Evolutionary conservation across 2,329 filamentous ascomycete genomes (phyloP), one percentile per base, ranked within the genome.

Genomic region (Penicillium paneum): DNA sequence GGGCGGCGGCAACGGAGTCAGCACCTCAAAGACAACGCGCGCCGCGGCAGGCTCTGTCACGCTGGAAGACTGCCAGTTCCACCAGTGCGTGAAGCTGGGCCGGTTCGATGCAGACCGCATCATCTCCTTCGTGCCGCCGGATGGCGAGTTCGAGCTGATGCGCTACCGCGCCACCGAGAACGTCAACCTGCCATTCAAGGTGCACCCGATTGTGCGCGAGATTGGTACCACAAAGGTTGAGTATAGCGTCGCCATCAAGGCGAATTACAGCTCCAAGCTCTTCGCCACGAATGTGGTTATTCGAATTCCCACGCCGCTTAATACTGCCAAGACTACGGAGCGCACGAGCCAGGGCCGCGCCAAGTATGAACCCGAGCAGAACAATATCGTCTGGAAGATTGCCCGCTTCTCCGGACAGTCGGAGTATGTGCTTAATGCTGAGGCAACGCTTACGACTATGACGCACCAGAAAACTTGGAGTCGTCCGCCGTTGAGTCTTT

Each of bases 331-430:
- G 70, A 97, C 96, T 57, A 93, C 87, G 1, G 91, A 97, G 76
- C 86, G 94, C 46, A 95, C 92, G 58, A 94, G 89, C 1, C 92
- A 97, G 75, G 95, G 94, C 56, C 96, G 97, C 72, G 94, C 94
- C 54, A 97, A 97, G 76, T 99, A 99, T 75, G 95, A 99, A 76
- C 95, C 94, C 0, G 90, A 92, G 60, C 92, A 97, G 71, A 99
- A 99, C 79, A 91, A 93, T 69, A 97, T 99, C 61, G 89, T 97
- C 12, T 99, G 94, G 94, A 97, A 97, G 81, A 97, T 99, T 63
- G 89, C 92, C 12, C 84, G 94, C n/a, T 99, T 99, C 76, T 94
- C 92, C 0, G 94, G 94, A n/a, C 91, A 97, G 76, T 93, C 88
- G 76, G 94, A 99, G 75, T 99, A 88, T 62, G 93, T 99, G 12